Evolutionary conservation across 805 yeast species (phyloP), one percentile per base, ranked within the genome.

Genomic region (Wickerhamiella qilinensis): DNA sequence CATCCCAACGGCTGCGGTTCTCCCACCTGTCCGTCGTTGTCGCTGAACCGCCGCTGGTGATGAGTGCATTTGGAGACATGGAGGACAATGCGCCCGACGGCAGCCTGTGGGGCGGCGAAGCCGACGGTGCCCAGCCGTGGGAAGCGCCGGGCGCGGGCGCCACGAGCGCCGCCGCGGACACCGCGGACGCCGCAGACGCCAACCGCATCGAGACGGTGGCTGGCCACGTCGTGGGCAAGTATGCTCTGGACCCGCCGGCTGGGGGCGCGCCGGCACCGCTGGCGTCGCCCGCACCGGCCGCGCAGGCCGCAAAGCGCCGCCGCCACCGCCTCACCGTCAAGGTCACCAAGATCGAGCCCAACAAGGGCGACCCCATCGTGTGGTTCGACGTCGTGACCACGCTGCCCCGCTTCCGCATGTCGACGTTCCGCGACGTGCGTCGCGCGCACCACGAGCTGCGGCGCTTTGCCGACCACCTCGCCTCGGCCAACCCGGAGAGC

Each of bases 401-500:
- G 32, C 60, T 86, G 25, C 86, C 93, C 14, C 71, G 76, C 30
- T 91, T 73, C 55, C 65, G 95, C 42, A 83, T 80, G 45, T 59
- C 70, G 6, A 56, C 57, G 7, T 85, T 80, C 56, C 73, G 75
- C 39, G 86, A 77, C 40, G 62, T 88, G 14, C 73, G 94, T 47
- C 71, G 96, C 42, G 77, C 94, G 0, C 79, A 74, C 53, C 68
- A 69, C 42, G 98, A 91, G 56, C 66, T 85, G 46, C 71, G 70
- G 24, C 71, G 75, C 43, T 72, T 91, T 50, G 82, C 81, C 58
- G 74, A 73, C 46, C 88, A 80, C 53, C 61, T 91, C 45, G 74
- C 75, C 40, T 75, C 76, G 17, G 81, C 93, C 29, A 79, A 85
- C 51, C 77, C 88, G 24, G 97, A 91, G 56, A 86, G 91, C 40